Conservation (phyloP, 2,329 filamentous ascomycete genomes). For the Waltergamsia citrina region DNA sequence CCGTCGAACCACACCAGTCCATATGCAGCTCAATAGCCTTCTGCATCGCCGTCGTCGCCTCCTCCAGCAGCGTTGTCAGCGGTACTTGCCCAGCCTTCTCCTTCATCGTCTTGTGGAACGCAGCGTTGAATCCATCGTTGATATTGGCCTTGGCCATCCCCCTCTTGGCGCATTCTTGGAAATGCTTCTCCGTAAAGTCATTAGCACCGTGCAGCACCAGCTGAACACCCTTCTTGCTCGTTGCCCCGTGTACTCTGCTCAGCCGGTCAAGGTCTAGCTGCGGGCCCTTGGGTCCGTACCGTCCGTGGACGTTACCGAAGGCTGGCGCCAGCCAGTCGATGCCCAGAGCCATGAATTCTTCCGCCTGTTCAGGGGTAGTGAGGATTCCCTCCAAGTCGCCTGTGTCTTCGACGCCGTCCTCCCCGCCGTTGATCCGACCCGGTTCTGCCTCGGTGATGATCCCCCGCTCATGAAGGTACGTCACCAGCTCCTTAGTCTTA, state of each 20-base stretch:
- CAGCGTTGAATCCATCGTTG: constrained; percentile 32
- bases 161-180: constrained; percentile 30
- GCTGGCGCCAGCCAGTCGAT: constrained; percentile 67
- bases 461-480: constrained; percentile 5
- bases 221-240: constrained; percentile 30
- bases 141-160: constrained; percentile 41
- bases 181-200: constrained; percentile 34
- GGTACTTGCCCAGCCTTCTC: constrained; percentile 10
- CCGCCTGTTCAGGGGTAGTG: constrained; percentile 59
- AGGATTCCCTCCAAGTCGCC: constrained; percentile 35
- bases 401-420: constrained; percentile 61
- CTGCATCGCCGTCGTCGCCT: constrained; percentile 10
- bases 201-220: constrained; percentile 39
- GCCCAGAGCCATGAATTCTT: constrained; percentile 59
- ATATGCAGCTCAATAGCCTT: constrained; percentile 10
- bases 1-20: constrained; percentile 13
- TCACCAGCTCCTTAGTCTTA: constrained; percentile 9
- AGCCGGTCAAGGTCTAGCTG: constrained; percentile 14
- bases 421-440: constrained; percentile 51
- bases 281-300: constrained; percentile 22
- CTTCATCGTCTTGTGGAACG: constrained; percentile 5
- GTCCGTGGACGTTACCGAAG: constrained; percentile 66
- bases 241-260: constrained; percentile 24
- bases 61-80: constrained; percentile 13
- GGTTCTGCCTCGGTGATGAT: constrained; percentile 16